Evolutionary conservation across 23 red algal genomes (phyloP).

Genomic region (Gracilaria domingensis): DNA sequence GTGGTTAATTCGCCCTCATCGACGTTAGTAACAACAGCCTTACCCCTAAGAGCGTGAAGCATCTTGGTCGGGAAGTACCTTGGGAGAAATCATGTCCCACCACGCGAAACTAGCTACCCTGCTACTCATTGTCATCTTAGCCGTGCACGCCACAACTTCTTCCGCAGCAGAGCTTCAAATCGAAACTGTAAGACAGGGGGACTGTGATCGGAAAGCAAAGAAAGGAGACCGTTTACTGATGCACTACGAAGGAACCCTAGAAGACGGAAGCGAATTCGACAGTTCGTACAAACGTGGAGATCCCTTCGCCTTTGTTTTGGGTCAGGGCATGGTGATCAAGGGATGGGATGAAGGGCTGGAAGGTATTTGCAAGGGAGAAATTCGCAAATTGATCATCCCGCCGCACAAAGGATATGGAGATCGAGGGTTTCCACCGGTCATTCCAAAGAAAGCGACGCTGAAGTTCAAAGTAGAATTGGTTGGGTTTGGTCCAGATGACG

Average conservation of each 20-base stretch:
- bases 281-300: constrained; percentile 75
- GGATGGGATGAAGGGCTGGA: constrained; percentile 86
- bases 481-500: constrained; percentile 35
- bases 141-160: background rate
- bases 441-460: constrained; percentile 62
- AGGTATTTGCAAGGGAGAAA: constrained; percentile 81
- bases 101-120: background rate
- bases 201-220: constrained; percentile 43
- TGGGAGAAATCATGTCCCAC: background rate
- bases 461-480: constrained; percentile 69
- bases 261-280: constrained; percentile 81
- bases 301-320: constrained; percentile 81
- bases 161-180: constrained; percentile 35
- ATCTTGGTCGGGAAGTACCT: too few species aligned
- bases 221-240: constrained; percentile 66
- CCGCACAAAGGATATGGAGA: constrained; percentile 79
- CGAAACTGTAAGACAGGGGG: constrained; percentile 46
- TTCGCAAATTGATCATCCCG: constrained; percentile 65
- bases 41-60: too few species aligned
- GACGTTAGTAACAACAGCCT: too few species aligned
- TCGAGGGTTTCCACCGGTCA: constrained; percentile 45
- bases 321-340: constrained; percentile 84
- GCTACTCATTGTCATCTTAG: background rate
- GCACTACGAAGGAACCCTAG: constrained; percentile 75
- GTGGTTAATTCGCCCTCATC: too few species aligned